Evolutionary conservation across 2,329 filamentous ascomycete genomes (phyloP).

Genomic region (Neurospora sp.): DNA sequence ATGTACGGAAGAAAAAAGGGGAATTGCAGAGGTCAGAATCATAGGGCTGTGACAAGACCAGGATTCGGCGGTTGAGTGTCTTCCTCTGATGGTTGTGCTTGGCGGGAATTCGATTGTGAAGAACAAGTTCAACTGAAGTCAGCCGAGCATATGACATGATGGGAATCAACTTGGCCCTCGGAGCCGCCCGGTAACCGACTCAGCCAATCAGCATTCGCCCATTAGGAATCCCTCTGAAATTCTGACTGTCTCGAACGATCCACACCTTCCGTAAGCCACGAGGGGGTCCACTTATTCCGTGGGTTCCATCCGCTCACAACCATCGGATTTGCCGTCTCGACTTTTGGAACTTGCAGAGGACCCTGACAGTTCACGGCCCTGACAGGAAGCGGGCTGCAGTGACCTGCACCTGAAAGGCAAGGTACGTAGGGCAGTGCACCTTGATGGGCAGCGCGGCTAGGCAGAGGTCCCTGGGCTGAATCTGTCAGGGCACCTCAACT

Average conservation of each 20-base stretch:
- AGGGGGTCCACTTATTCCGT: not conserved
- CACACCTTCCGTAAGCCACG: not conserved
- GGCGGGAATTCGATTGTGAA: not conserved
- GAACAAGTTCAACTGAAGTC: conserved; percentile 2
- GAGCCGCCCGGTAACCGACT: conserved; percentile 13
- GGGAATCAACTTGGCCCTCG: conserved; percentile 10
- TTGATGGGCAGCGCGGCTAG: not conserved
- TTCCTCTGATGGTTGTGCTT: not conserved
- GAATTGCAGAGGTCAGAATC: not conserved
- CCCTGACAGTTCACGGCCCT: not conserved
- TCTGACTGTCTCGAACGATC: not conserved
- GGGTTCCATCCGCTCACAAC: not conserved
- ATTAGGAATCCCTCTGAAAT: conserved; percentile 13
- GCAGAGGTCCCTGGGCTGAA: not conserved
- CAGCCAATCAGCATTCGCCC: conserved; percentile 19
- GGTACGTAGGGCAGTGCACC: not conserved
- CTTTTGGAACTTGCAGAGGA: not conserved
- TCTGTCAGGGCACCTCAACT: not conserved
- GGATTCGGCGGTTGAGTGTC: not conserved
- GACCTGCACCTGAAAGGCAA: not conserved
- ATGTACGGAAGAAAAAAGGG: not conserved
- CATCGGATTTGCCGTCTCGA: not conserved
- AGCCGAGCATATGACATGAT: conserved; percentile 16
- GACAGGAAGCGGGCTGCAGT: not conserved
- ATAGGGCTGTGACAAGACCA: not conserved